A percentile compares a stretch with the other conserved stretches of the same genome.
phyloP scores from a whole-genome alignment of 2,329 filamentous ascomycete genomes.

The Ophiocordyceps camponoti-saundersi region DNA sequence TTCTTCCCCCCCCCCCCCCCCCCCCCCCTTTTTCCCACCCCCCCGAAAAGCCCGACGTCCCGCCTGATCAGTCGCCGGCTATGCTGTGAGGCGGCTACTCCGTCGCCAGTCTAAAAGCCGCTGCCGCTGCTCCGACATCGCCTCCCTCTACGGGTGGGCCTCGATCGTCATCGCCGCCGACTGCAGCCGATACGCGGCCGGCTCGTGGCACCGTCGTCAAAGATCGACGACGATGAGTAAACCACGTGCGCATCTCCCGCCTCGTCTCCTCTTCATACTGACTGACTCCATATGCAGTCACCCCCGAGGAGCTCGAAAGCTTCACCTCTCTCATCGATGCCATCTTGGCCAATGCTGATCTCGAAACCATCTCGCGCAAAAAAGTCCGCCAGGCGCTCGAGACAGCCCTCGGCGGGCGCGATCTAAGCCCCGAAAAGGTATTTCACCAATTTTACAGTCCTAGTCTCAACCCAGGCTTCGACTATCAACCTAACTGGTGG shows the following conservation, averaged over 20 bases:
- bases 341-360: constrained; percentile 39
- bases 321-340: constrained; percentile 44
- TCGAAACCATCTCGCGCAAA: constrained; percentile 46
- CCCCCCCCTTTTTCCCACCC: not conserved
- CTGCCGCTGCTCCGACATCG: not conserved
- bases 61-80: constrained; percentile 1
- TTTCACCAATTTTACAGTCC: not conserved
- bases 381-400: constrained; percentile 42
- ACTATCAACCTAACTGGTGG: not conserved
- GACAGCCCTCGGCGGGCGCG: constrained; percentile 34
- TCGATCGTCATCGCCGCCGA: not conserved
- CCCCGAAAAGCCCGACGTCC: constrained; percentile 1
- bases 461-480: no score
- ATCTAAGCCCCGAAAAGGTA: constrained; percentile 43
- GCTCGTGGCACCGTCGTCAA: not conserved
- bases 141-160: not conserved
- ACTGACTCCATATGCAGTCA: constrained; percentile 20
- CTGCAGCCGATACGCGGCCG: not conserved
- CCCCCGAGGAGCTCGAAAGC: constrained; percentile 27
- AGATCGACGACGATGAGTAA: constrained; percentile 1
- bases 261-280: not conserved
- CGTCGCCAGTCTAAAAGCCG: not conserved
- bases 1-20: not conserved
- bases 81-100: constrained; percentile 3
- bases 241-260: constrained; percentile 1